These are phyloP conservation scores for Colletotrichum scovillei DNA, from an alignment of 2,329 filamentous ascomycete genomes.

Conservation along the genomic window DNA sequence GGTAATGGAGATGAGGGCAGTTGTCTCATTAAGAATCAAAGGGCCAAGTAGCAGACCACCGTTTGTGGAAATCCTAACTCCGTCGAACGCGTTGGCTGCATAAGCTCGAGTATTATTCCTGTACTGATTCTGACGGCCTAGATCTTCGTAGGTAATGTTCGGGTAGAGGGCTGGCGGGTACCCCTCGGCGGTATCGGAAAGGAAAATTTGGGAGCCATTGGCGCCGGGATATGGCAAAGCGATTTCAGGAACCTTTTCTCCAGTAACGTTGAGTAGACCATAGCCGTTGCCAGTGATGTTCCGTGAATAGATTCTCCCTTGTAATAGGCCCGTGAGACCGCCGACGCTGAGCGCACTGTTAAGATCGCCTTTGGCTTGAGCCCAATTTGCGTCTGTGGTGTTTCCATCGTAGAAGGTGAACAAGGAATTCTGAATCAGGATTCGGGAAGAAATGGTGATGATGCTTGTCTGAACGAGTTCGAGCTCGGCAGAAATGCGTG, in stretches of 20 bases:
- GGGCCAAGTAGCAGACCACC: slow-evolving; percentile 81
- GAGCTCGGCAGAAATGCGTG: slow-evolving; percentile 82
- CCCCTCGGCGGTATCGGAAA: slow-evolving; percentile 73
- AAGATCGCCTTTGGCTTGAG: slow-evolving; percentile 71
- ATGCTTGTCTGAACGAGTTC: slow-evolving; percentile 82
- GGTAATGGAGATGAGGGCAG: slow-evolving; percentile 84
- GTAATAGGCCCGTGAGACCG: slow-evolving; percentile 69
- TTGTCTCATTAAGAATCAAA: slow-evolving; percentile 75
- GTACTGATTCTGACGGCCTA: slow-evolving; percentile 52
- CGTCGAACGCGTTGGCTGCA: slow-evolving; percentile 61
- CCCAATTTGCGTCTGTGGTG: slow-evolving; percentile 69
- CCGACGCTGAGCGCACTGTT: slow-evolving; percentile 75
- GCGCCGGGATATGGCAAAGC: slow-evolving; percentile 69
- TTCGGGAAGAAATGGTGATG: slow-evolving; percentile 75
- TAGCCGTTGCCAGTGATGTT: slow-evolving; percentile 67
- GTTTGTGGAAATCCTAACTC: slow-evolving; percentile 60
- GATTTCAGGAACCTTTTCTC: slow-evolving; percentile 59
- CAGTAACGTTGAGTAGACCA: slow-evolving; percentile 75
- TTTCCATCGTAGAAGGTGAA: slow-evolving; percentile 66
- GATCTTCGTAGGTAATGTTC: slow-evolving; percentile 75
- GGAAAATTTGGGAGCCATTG: slow-evolving; percentile 67
- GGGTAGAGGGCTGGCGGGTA: slow-evolving; percentile 82
- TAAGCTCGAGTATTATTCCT: slow-evolving; percentile 54
- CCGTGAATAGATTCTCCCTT: slow-evolving; percentile 78
- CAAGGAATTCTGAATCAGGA: slow-evolving; percentile 68